Evolutionary conservation across 106 monocot species (phyloP).

Genomic region (Acanthochlamys bracteata): DNA sequence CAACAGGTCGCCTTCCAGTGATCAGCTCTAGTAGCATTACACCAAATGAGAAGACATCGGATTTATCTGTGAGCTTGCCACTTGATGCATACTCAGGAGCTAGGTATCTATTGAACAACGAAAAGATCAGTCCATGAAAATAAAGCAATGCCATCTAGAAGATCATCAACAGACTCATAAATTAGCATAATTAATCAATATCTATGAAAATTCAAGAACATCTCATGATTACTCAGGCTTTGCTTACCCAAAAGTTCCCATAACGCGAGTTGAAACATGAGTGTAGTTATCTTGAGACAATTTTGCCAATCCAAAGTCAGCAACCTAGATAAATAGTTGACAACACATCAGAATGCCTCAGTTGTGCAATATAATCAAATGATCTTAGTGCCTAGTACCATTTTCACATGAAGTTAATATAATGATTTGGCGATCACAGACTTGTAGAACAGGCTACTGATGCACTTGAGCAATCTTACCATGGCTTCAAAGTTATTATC

Average conservation of each 20-base stretch:
- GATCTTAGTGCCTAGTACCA: not conserved
- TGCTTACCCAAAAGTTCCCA: slow-evolving; percentile 85
- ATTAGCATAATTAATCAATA: not conserved
- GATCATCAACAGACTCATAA: not conserved
- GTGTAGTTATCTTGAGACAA: slow-evolving; percentile 74
- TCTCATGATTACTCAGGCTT: not conserved
- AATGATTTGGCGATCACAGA: too few relatives aligned
- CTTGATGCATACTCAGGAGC: slow-evolving; percentile 93
- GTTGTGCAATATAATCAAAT: not conserved
- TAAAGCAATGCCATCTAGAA: not conserved
- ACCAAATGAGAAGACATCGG: slow-evolving; percentile 92
- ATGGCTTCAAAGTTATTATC: slow-evolving; percentile 80
- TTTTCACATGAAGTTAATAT: too few relatives aligned
- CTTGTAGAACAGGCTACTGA: not conserved
- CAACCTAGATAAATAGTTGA: slow-evolving; percentile 36
- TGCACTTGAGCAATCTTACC: slow-evolving; percentile 19
- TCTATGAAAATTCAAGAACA: too few relatives aligned
- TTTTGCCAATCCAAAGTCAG: slow-evolving; percentile 88
- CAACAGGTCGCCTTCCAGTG: slow-evolving; percentile 63
- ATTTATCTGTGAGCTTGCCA: slow-evolving; percentile 89
- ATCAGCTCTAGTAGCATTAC: slow-evolving; percentile 90
- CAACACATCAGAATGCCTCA: not conserved
- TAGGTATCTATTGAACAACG: slow-evolving; percentile 39
- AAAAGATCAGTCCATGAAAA: not conserved
- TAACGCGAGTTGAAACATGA: slow-evolving; percentile 81